A percentile compares a stretch with the other conserved stretches of the same genome.
phyloP scores from a whole-genome alignment of 116 monocot species.

The Posidonia oceanica region DNA sequence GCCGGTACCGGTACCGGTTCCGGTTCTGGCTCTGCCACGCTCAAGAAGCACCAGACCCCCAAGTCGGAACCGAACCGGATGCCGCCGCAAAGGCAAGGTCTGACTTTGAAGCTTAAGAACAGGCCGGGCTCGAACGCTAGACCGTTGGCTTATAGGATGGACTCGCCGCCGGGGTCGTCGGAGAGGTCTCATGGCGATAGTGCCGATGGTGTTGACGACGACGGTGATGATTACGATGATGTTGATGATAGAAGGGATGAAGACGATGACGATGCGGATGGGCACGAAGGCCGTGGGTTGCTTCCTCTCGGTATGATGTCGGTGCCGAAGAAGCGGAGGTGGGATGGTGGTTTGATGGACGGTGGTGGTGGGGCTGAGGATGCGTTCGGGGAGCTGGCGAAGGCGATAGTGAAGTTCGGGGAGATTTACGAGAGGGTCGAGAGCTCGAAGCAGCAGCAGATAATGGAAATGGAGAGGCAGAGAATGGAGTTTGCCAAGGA shows the following conservation, averaged over 20 bases:
- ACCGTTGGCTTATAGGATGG: not conserved
- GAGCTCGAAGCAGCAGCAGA: slow-evolving; percentile 23
- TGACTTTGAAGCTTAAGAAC: slow-evolving; percentile 4
- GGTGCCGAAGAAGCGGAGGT: slow-evolving; percentile 7
- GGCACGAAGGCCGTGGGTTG: not conserved
- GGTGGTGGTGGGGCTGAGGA: not conserved
- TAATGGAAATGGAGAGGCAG: slow-evolving; percentile 26
- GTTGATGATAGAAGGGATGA: not conserved
- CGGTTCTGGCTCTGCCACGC: not conserved
- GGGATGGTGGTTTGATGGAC: not conserved
- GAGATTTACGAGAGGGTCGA: slow-evolving; percentile 21
- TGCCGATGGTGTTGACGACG: not conserved
- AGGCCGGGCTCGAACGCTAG: not conserved
- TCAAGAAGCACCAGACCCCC: not conserved
- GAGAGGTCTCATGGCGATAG: slow-evolving; percentile 9
- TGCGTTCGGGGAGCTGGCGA: slow-evolving; percentile 11
- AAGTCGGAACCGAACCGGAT: not conserved
- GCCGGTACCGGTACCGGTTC: no score
- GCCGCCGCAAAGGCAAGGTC: not conserved
- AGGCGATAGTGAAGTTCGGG: slow-evolving; percentile 16
- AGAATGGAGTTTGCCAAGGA: slow-evolving; percentile 37
- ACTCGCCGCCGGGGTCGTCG: slow-evolving; percentile 4
- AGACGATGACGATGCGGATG: slow-evolving; percentile 1
- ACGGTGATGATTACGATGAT: not conserved
- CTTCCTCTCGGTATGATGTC: not conserved